These are phyloP conservation scores for Sporothrix protearum DNA, from an alignment of 2,329 filamentous ascomycete species.

Conservation along the genomic window DNA sequence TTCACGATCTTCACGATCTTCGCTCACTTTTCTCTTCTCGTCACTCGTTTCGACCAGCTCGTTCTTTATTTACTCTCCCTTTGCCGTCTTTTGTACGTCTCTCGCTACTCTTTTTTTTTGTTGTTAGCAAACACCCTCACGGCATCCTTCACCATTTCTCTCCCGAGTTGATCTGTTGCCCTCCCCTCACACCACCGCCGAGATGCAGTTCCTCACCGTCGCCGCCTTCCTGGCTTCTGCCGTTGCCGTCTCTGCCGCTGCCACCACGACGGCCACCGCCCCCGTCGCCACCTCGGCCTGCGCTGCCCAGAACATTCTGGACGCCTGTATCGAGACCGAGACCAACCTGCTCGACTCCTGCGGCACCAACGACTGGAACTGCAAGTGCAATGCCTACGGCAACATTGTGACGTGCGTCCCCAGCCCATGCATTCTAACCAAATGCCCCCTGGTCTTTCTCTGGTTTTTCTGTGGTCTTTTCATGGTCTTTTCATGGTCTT, in stretches of 20 bases:
- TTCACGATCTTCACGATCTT: constrained; percentile 7
- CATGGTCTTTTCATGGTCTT: no score
- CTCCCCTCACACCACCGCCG: not conserved
- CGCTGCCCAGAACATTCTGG: constrained; percentile 28
- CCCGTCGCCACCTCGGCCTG: constrained; percentile 24
- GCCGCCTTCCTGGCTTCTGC: constrained; percentile 20
- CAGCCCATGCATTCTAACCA: not conserved
- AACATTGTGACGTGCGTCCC: constrained; percentile 45
- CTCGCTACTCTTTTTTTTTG: not conserved
- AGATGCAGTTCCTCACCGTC: constrained; percentile 23
- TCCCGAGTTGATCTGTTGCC: not conserved
- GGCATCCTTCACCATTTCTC: not conserved
- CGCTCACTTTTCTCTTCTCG: constrained; percentile 11
- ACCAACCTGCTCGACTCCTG: constrained; percentile 41
- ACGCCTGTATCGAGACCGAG: constrained; percentile 34
- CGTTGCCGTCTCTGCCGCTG: constrained; percentile 20
- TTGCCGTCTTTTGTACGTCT: not conserved
- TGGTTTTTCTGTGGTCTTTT: no score
- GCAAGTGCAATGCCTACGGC: constrained; percentile 45
- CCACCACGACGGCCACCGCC: constrained; percentile 22
- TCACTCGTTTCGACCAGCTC: constrained; percentile 17
- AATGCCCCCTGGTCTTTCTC: no score
- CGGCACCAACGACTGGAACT: constrained; percentile 43
- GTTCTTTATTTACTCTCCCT: not conserved
- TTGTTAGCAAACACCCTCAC: not conserved